Percentiles rank a stretch among this genome's conserved stretches.
Evolutionary conservation across 306 rosid species (phyloP).

Genomic region (cucumber (Cucumis sativus)): Cucumber_9930_V3 NC_026660.2:26669001-26669500

Average conservation of each 20-base stretch:
- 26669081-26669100: not conserved
- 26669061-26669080: not conserved
- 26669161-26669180: not conserved
- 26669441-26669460: not conserved
- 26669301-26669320: constrained; percentile 23
- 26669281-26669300: constrained; percentile 42
- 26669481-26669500: not conserved
- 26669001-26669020: not conserved
- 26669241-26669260: constrained; percentile 44
- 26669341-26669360: not conserved
- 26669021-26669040: not conserved
- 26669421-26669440: not conserved
- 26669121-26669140: not conserved
- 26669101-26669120: not conserved
- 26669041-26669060: not conserved
- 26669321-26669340: not conserved
- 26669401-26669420: constrained; percentile 8
- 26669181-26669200: constrained; percentile 6
- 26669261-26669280: constrained; percentile 46
- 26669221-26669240: constrained; percentile 53
- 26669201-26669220: constrained; percentile 61
- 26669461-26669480: not conserved
- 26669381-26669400: not conserved
- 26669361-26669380: not conserved
- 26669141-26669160: not conserved